Conservation (phyloP, 2,329 filamentous ascomycete genomes). For the Microcera coccophila region DNA sequence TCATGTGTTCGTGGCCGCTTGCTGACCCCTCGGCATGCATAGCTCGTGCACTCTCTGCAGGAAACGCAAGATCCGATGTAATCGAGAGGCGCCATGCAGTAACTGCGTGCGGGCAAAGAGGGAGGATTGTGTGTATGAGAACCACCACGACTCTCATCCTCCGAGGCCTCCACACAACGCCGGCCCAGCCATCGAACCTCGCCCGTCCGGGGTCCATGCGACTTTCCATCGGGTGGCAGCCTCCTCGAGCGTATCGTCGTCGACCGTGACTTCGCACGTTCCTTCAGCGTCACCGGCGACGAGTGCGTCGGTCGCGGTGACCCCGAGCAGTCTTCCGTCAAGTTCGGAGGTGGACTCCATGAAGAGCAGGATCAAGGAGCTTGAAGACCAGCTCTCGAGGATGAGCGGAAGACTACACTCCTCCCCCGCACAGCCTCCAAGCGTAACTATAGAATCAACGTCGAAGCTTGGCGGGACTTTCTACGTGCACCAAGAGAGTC, state of each 20-base stretch:
- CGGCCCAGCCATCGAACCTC: too few species aligned
- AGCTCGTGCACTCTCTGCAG: conserved; percentile 42
- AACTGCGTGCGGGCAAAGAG: conserved; percentile 40
- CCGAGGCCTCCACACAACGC: too few species aligned
- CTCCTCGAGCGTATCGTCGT: not conserved
- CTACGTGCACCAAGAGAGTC: conserved; percentile 38
- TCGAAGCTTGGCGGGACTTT: conserved; percentile 42
- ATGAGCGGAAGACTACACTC: not conserved
- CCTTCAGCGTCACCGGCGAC: too few species aligned
- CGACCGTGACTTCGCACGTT: too few species aligned
- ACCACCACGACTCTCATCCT: conserved; percentile 6
- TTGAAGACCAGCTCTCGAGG: conserved; percentile 13
- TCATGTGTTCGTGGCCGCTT: not conserved
- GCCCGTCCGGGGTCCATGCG: too few species aligned
- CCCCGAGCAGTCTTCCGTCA: conserved; percentile 4
- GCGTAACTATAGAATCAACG: conserved; percentile 33
- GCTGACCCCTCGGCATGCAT: not conserved
- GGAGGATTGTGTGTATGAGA: conserved; percentile 33
- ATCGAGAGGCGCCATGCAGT: conserved; percentile 38
- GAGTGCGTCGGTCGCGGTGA: too few species aligned
- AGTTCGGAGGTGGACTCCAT: conserved; percentile 17
- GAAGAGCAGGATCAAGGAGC: conserved; percentile 9
- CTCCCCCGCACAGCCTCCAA: conserved; percentile 4
- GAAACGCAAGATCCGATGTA: conserved; percentile 43
- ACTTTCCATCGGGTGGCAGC: too few species aligned